These are phyloP conservation scores for Trichoderma pleuroti DNA, from an alignment of 2,329 filamentous ascomycete species.

Conservation along the genomic window DNA sequence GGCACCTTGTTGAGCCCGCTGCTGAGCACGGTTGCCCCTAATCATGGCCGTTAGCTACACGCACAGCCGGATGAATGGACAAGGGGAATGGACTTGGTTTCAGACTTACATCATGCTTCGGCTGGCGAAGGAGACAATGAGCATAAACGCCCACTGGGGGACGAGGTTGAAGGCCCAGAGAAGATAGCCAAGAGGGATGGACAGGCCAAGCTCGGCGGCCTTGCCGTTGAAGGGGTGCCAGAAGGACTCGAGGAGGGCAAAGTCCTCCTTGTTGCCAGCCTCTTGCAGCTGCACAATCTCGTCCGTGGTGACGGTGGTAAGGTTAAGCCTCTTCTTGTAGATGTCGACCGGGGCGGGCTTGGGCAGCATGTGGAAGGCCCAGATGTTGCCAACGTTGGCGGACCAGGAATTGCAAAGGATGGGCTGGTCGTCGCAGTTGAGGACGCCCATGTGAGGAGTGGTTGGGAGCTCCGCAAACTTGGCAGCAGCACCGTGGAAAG, in stretches of 20 bases:
- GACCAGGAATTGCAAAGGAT: constrained; percentile 75
- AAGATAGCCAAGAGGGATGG: constrained; percentile 62
- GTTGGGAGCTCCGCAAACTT: constrained; percentile 60
- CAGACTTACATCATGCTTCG: constrained; percentile 69
- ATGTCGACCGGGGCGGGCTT: constrained; percentile 61
- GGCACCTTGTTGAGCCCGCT: constrained; percentile 18
- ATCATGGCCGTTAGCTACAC: constrained; percentile 25
- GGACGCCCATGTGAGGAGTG: constrained; percentile 62
- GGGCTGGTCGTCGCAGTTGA: constrained; percentile 72
- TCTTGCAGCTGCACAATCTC: constrained; percentile 59
- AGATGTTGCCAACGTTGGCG: constrained; percentile 60
- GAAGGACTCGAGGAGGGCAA: constrained; percentile 54
- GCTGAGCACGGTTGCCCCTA: constrained; percentile 39
- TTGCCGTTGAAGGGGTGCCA: constrained; percentile 75
- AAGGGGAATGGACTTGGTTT: background rate
- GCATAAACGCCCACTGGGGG: constrained; percentile 76
- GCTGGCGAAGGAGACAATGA: constrained; percentile 69
- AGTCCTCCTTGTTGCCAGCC: constrained; percentile 47
- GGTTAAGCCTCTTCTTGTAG: constrained; percentile 64
- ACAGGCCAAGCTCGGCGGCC: constrained; percentile 59
- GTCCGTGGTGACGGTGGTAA: constrained; percentile 62
- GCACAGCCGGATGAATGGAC: background rate
- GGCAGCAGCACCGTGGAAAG: constrained; percentile 63
- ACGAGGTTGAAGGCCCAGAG: constrained; percentile 65
- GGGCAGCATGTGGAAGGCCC: constrained; percentile 65